phyloP scores from a whole-genome alignment of 768 basidiomycete genomes.

The Collybia sp. region DNA sequence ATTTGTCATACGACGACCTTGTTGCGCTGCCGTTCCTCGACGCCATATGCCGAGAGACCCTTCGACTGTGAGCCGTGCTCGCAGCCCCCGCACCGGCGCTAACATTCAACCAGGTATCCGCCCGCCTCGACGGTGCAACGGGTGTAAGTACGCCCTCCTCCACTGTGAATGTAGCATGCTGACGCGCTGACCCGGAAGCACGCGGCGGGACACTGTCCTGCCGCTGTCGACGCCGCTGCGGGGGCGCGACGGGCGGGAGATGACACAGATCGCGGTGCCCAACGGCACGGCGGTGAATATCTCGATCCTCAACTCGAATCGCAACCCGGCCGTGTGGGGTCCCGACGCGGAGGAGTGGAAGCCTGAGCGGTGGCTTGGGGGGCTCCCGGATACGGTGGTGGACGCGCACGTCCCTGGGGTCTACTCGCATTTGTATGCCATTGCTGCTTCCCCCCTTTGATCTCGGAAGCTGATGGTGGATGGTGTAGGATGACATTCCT shows the following conservation, averaged over 20 bases:
- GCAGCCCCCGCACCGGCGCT: background rate
- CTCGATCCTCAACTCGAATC: constrained; percentile 32
- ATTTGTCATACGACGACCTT: constrained; percentile 32
- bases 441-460: background rate
- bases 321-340: constrained; percentile 40
- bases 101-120: background rate
- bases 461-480: background rate
- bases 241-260: constrained; percentile 28
- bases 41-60: background rate
- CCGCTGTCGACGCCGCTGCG: constrained; percentile 35
- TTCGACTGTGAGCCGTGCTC: background rate
- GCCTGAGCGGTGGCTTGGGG: constrained; percentile 43
- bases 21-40: background rate
- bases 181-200: constrained; percentile 14
- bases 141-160: background rate
- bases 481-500: constrained; percentile 38
- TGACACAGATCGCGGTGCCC: constrained; percentile 31
- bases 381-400: constrained; percentile 28
- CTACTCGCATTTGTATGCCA: constrained; percentile 41
- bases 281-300: constrained; percentile 32
- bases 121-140: background rate
- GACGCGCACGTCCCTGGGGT: constrained; percentile 38
- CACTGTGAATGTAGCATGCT: background rate
- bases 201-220: constrained; percentile 29
- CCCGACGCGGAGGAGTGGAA: constrained; percentile 43